Evolutionary conservation across 257 asterid genomes (phyloP), one percentile per base, ranked within the genome.

Genomic region (Primulina tabacum): DNA sequence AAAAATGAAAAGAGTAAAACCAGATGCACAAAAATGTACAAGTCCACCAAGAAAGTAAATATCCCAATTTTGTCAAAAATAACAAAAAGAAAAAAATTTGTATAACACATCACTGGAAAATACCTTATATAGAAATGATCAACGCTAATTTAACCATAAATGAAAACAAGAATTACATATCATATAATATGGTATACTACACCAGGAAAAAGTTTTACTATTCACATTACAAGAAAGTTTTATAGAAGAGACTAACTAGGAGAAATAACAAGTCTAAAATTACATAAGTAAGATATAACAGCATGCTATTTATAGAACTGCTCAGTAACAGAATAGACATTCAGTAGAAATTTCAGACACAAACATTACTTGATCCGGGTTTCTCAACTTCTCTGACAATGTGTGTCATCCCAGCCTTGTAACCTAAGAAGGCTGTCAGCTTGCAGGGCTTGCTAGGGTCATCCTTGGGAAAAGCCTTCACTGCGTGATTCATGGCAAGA

Each of bases 391-490:
- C 90, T 40, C 90, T 67, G 64, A 86, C 82, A 74, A 83, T 83
- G 82, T 86, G 90, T 47, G 88, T 86, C 90, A 86, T 86, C 43
- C 90, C 88, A 66, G 88, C 88, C 82, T 84, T 84, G 40, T 84
- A 86, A 6, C 86, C 86, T 74, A 86, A 69, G 79, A 82, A 80
- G 63, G 87, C 89, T 4, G 92, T 86, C 0, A 86, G 79, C 78
- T 76, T 86, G 61, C 81, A 76, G 8, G 87, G 78, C 69, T 86
- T 86, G 68, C 79, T 80, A 5, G 68, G 84, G 32, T 84, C 92
- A 86, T 86, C 92, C 82, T 75, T 82, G 0, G 92, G 92, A 82
- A 84, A 86, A 28, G 89, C 86, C 82, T 86, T 86, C 86, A 86
- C 92, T 84, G 85, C 79, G 81, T 65, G 57, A 72, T 65, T 47